A percentile compares a stretch with the other conserved stretches of the same genome.
Evolutionary conservation across 768 basidiomycete species (phyloP).

Genomic region (Kwoniella dendrophila): DNA sequence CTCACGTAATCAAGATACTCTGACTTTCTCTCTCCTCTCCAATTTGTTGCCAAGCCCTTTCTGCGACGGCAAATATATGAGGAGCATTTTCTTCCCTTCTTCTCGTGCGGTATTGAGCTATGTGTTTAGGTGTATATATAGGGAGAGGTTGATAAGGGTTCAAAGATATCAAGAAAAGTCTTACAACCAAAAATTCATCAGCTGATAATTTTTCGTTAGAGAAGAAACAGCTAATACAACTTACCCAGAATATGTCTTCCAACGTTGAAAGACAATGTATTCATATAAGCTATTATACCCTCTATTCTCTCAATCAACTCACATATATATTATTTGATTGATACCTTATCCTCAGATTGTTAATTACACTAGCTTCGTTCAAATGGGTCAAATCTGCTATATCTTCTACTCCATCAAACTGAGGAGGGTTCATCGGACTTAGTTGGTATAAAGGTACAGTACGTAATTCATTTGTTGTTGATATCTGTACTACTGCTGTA

Average conservation of each 20-base stretch:
- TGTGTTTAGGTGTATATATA: conserved; percentile 65
- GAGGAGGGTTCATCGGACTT: conserved; percentile 97
- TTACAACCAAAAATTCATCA: conserved; percentile 73
- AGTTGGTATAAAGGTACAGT: conserved; percentile 75
- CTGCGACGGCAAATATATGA: conserved; percentile 95
- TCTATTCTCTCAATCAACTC: conserved; percentile 7
- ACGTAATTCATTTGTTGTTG: conserved; percentile 75
- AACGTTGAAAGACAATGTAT: conserved; percentile 6
- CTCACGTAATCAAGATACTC: conserved; percentile 95
- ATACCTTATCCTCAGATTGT: conserved; percentile 89
- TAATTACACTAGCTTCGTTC: conserved; percentile 98
- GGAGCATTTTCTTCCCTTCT: conserved; percentile 87
- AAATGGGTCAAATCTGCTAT: conserved; percentile 97
- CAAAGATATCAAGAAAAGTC: conserved; percentile 95
- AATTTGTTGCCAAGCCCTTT: conserved; percentile 98
- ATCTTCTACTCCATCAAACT: conserved; percentile 96
- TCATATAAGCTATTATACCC: neutral
- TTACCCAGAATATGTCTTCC: conserved; percentile 47
- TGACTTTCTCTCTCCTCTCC: conserved; percentile 95
- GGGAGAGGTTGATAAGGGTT: conserved; percentile 94
- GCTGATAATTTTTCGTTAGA: neutral
- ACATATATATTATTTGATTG: conserved; percentile 63
- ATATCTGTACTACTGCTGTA: conserved; percentile 78
- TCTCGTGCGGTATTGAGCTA: conserved; percentile 71
- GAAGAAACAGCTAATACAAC: neutral